phyloP scores from a whole-genome alignment of 148 eudicot genomes.

The Nepenthes mirabilis region DNA sequence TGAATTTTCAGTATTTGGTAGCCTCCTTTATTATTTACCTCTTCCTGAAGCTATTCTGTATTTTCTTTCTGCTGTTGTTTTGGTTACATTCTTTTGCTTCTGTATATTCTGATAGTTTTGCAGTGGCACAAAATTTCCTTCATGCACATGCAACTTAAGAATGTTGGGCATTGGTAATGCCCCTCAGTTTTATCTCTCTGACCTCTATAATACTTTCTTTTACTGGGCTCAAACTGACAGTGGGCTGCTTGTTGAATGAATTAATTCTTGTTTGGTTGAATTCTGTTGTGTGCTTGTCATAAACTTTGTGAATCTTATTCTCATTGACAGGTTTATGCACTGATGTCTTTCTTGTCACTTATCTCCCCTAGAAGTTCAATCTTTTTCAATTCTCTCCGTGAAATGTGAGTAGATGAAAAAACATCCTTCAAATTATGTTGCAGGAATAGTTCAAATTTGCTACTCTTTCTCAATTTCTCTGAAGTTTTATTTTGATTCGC shows the following conservation, averaged over 20 bases:
- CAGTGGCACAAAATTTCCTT: too few species aligned
- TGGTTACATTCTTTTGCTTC: too few species aligned
- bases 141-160: too few species aligned
- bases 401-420: conserved; percentile 59
- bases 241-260: background rate
- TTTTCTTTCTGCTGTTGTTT: too few species aligned
- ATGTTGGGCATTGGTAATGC: too few species aligned
- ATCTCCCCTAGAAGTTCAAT: conserved; percentile 58
- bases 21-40: too few species aligned
- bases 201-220: too few species aligned
- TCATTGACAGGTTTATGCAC: conserved; percentile 73
- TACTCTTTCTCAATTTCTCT: background rate
- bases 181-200: too few species aligned
- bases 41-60: too few species aligned
- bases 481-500: background rate
- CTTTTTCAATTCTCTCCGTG: conserved; percentile 79
- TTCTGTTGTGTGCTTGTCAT: background rate
- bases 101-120: too few species aligned
- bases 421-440: background rate
- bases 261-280: background rate
- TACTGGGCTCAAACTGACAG: too few species aligned
- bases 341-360: conserved; percentile 83
- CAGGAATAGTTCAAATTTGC: background rate
- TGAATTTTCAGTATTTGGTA: too few species aligned
- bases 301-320: background rate